Evolutionary conservation across 2,329 filamentous ascomycete genomes (phyloP), one percentile per base, ranked within the genome.

Genomic region (Exophiala sp.): DNA sequence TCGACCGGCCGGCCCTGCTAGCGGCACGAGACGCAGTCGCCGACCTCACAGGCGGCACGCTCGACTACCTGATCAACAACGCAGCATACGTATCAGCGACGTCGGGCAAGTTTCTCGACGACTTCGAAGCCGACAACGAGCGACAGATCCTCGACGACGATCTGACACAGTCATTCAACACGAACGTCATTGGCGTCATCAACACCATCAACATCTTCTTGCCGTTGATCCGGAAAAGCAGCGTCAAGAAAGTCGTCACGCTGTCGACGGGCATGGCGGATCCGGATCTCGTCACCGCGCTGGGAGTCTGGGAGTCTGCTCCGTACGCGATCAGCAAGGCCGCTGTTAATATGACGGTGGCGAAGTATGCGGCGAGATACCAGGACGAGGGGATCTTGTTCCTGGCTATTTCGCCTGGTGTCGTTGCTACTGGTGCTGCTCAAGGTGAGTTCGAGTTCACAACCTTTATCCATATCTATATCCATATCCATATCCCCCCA

Each of bases 11-110:
- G 2, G 60, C 65, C 1, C 61, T 78, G 11, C 65, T 2, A 67
- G 68, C 10, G 60, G 63, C 42, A 53, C 56, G 48, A 21, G 53
- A 49, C 2, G 54, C 62, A 16, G n/a, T 57, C 7, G 30, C 45
- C 5, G 40, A 54, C 7, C 60, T 62, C 14, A 56, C 58, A 18
- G 60, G 57, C 18, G 58, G 55, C 19, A 50, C 59, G 1, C 46
- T 80, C 4, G 77, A 80, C 61, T 75, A 75, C 52, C 60, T 81
- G 4, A 73, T 80, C 22, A 71, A 70, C 44, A 81, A 80, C 44
- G 77, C 67, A 1, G 77, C 61, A 1, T 57, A 64, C 3, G 52
- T 71, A 10, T 27, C 24, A 27, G 24, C 10, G 6, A 27, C 24
- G 24, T 27, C 24, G 6, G 24, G 24, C 6, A 27, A 27, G 10